Evolutionary conservation across 163 green algal genomes (phyloP), one percentile per base, ranked within the genome.

Genomic region (Scenedesmus sp.): DNA sequence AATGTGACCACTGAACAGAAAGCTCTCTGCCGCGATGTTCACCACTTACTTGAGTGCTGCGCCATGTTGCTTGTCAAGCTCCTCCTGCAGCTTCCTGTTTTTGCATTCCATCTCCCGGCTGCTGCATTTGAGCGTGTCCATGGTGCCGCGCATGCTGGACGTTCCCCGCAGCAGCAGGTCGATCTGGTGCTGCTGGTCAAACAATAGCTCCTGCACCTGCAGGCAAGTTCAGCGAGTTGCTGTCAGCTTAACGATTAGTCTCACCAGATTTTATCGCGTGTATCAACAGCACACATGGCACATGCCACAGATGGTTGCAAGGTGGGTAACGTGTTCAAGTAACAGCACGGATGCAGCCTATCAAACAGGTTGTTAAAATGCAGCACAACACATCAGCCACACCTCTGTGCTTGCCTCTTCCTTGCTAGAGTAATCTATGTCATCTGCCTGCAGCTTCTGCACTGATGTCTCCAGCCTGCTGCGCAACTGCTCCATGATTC

Each of bases 121-220:
- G 9, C 20, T 56, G 40, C 81, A 46, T 30, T 81, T 46, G 68
- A 92, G 51, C n/a, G 4, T 33, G 26, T 53, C 44, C 88, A 92
- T 89, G 65, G 81, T 91, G 79, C 79, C 83, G 7, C 42, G 37
- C 51, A 91, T 35, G 79, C 79, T 88, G n/a, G 12, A 73, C 3
- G 84, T 53, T 4, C 87, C 81, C 5, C 88, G 78, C 46, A 85
- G 15, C 44, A 92, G 65, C 59, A 92, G 43, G 4, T 88, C 81
- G 24, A 92, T 84, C 65, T 92, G 88, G 59, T 84, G 88, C 61
- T 92, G 88, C 68, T 85, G 88, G 44, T 88, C 88, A n/a, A 85
- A 59, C 43, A 92, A 35, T 43, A 89, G 81, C 12, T 88, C 80
- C 46, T 83, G 80, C 6, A 91, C 87, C 87, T 91, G 70, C 26